These are phyloP conservation scores for Rachicladosporium sp. DNA, from an alignment of 2,329 filamentous ascomycete genomes.

Conservation along the genomic window DNA sequence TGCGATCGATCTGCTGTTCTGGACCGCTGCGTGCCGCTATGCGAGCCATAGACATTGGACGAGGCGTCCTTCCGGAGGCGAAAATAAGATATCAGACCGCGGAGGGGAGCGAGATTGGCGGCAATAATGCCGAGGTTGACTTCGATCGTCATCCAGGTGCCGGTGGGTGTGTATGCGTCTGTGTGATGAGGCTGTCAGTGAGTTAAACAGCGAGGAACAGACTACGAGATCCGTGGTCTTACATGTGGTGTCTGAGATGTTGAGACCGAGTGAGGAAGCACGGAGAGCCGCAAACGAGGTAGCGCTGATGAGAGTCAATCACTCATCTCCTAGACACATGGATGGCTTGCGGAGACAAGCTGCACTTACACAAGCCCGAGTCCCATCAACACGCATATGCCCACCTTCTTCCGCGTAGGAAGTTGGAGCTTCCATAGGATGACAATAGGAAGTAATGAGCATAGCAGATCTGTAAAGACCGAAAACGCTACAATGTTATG, in stretches of 20 bases:
- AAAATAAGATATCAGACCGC: too few relatives aligned
- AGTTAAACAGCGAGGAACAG: neutral
- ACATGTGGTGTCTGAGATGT: constrained; percentile 13
- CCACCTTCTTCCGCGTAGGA: constrained; percentile 12
- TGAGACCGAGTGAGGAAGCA: constrained; percentile 14
- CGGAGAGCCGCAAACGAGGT: constrained; percentile 11
- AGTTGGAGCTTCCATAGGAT: constrained; percentile 17
- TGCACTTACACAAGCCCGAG: constrained; percentile 7
- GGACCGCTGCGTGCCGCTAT: too few relatives aligned
- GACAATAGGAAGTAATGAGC: constrained; percentile 14
- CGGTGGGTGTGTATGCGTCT: constrained; percentile 16
- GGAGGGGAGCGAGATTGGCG: constrained; percentile 13
- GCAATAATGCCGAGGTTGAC: constrained; percentile 19
- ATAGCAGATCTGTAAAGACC: constrained; percentile 16
- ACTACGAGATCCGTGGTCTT: neutral
- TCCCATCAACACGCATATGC: constrained; percentile 16
- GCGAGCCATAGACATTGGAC: too few relatives aligned
- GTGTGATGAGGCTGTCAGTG: neutral
- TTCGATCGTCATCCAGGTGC: constrained; percentile 19
- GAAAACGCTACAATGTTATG: constrained; percentile 11
- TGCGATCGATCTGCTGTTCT: too few relatives aligned
- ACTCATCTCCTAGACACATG: too few relatives aligned
- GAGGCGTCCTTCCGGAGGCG: too few relatives aligned
- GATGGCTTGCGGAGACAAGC: neutral
- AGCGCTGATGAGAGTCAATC: neutral